These are phyloP conservation scores for Zea luxurians DNA, from an alignment of 176 grass and related monocot genomes.

Conservation along the genomic window DNA sequence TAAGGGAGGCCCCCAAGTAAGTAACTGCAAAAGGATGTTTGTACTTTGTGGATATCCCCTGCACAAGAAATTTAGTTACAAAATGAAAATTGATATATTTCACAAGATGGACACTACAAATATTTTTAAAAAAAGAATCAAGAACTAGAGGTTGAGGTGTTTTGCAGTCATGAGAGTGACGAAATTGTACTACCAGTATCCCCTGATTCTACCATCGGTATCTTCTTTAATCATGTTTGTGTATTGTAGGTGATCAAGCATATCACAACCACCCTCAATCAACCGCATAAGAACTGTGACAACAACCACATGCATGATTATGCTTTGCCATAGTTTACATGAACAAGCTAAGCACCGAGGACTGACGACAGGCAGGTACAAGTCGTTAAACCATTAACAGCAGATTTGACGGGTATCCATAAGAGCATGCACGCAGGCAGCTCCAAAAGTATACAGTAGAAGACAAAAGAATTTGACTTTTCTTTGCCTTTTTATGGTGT, in stretches of 20 bases:
- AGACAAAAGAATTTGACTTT: neutral
- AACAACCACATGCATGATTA: constrained; percentile 12
- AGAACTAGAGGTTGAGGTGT: neutral
- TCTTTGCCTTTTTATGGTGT: neutral
- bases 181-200: neutral
- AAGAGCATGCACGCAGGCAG: neutral
- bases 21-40: constrained; percentile 91
- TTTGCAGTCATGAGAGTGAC: too few species aligned
- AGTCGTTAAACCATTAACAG: neutral
- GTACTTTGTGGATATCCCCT: constrained; percentile 96
- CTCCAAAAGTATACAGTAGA: neutral
- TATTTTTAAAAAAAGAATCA: neutral
- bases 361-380: constrained; percentile 7
- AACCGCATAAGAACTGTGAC: neutral
- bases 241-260: constrained; percentile 30
- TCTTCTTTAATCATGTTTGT: constrained; percentile 26
- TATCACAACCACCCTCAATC: constrained; percentile 29
- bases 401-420: neutral
- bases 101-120: neutral
- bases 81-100: constrained; percentile 1
- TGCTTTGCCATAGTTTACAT: neutral
- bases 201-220: neutral
- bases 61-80: constrained; percentile 33
- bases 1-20: constrained; percentile 87
- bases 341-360: neutral